These are phyloP conservation scores for Digitaria exilis DNA, from an alignment of 202 grass and related monocot genomes.

Conservation along the genomic window DNA sequence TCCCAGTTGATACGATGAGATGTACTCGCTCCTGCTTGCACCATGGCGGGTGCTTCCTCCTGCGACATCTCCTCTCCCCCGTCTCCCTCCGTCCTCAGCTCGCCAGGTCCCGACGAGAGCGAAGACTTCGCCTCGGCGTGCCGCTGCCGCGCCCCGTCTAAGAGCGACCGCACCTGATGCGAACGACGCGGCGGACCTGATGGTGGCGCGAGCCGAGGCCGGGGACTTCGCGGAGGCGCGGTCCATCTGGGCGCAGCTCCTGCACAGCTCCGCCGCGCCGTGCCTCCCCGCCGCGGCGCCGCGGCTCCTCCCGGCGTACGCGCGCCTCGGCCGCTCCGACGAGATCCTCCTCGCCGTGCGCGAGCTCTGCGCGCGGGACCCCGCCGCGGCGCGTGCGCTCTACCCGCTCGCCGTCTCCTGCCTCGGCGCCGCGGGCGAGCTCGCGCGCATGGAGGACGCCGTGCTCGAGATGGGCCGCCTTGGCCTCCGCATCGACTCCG, in stretches of 20 bases:
- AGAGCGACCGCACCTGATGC: conserved; percentile 15
- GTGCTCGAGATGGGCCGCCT: conserved; percentile 57
- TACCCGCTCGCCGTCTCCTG: conserved; percentile 72
- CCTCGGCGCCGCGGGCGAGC: conserved; percentile 61
- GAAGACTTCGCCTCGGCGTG: too few species aligned
- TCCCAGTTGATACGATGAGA: background rate
- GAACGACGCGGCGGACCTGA: conserved; percentile 38
- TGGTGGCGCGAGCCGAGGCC: conserved; percentile 64
- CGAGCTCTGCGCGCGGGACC: conserved; percentile 56
- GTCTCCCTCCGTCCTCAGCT: too few species aligned
- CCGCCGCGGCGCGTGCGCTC: conserved; percentile 49
- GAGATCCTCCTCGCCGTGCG: conserved; percentile 65
- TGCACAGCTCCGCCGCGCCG: conserved; percentile 65
- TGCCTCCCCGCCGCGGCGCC: conserved; percentile 44
- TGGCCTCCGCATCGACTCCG: conserved; percentile 58
- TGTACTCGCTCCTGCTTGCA: conserved; percentile 32
- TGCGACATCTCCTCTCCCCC: background rate
- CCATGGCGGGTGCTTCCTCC: conserved; percentile 16
- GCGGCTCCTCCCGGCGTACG: conserved; percentile 63
- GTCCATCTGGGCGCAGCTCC: conserved; percentile 74
- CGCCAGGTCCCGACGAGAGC: too few species aligned
- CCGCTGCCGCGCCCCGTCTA: background rate
- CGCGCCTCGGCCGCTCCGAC: conserved; percentile 45
- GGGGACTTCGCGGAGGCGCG: conserved; percentile 60
- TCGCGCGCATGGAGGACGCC: conserved; percentile 70